Evolutionary conservation across 2,329 filamentous ascomycete species (phyloP).

Genomic region (Diatrype stigma): DNA sequence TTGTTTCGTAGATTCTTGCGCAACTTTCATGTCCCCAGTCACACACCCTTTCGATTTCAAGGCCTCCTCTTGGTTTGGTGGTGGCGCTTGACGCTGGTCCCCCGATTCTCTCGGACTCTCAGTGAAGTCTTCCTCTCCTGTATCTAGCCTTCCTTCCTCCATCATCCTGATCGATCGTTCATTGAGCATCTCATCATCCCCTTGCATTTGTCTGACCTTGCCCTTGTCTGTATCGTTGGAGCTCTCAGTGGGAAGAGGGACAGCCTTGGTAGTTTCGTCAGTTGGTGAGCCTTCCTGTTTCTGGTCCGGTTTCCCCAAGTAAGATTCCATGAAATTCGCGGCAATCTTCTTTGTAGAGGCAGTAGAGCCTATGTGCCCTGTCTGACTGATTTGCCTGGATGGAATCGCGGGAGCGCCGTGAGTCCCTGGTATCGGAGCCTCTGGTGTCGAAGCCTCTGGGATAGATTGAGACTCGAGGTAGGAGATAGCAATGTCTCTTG

Average conservation of each 20-base stretch:
- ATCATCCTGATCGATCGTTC: slow-evolving; percentile 35
- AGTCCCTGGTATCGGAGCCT: background rate
- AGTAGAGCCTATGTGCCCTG: slow-evolving; percentile 1
- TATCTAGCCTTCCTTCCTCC: slow-evolving; percentile 21
- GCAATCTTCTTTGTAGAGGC: slow-evolving; percentile 19
- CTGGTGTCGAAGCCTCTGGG: background rate
- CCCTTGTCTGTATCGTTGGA: slow-evolving; percentile 30
- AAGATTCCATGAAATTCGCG: slow-evolving; percentile 17
- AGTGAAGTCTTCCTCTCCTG: slow-evolving; percentile 17
- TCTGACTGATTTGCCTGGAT: slow-evolving; percentile 1
- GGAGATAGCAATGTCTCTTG: slow-evolving; percentile 2
- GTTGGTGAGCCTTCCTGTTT: slow-evolving; percentile 4
- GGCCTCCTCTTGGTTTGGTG: slow-evolving; percentile 6
- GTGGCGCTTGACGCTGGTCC: slow-evolving; percentile 11
- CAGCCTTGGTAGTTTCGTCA: slow-evolving; percentile 8
- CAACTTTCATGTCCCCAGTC: background rate
- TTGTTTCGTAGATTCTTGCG: slow-evolving; percentile 15
- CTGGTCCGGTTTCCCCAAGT: slow-evolving; percentile 6
- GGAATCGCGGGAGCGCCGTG: slow-evolving; percentile 1
- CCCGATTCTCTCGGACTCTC: slow-evolving; percentile 12
- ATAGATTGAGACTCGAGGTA: slow-evolving; percentile 5
- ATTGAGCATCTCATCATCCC: slow-evolving; percentile 41
- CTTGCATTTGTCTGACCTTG: slow-evolving; percentile 32
- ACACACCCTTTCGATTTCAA: background rate
- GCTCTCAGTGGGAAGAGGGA: slow-evolving; percentile 23